phyloP scores from a whole-genome alignment of 2,329 filamentous ascomycete genomes.

The Botrytis cinerea region DNA sequence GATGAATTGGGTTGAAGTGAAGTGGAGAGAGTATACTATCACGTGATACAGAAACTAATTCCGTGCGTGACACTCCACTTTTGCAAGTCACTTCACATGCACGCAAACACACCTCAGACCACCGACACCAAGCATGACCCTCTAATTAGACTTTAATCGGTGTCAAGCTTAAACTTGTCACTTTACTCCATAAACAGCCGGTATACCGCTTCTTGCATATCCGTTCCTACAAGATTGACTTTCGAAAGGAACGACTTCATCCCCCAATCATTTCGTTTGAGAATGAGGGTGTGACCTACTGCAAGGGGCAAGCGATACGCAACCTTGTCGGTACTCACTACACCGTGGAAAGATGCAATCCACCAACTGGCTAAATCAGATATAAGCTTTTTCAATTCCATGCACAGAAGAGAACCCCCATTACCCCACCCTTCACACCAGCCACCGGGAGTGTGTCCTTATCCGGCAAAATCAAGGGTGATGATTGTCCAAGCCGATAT shows the following conservation, averaged over 20 bases:
- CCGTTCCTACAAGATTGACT: neutral
- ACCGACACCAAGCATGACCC: neutral
- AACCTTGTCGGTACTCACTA: neutral
- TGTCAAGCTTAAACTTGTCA: neutral
- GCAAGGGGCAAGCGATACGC: neutral
- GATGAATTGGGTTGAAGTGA: neutral
- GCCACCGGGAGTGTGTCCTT: neutral
- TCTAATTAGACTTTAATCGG: neutral
- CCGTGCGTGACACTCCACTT: neutral
- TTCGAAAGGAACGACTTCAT: neutral
- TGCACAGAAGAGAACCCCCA: neutral
- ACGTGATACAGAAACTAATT: neutral
- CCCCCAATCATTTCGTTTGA: neutral
- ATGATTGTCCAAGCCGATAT: neutral
- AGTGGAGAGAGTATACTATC: fast-evolving
- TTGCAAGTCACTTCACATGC: neutral
- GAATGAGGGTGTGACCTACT: neutral
- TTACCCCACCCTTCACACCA: neutral
- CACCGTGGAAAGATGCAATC: neutral
- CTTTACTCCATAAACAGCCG: neutral
- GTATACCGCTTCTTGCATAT: neutral
- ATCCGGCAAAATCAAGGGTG: neutral
- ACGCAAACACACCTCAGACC: neutral
- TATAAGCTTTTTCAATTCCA: neutral
- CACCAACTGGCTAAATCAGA: neutral